Percentiles rank a stretch among this genome's conserved stretches.
These are phyloP conservation scores for Pseudocohnilembus persalinus DNA, from an alignment of 169 alveolate species.

Conservation along the genomic window DNA sequence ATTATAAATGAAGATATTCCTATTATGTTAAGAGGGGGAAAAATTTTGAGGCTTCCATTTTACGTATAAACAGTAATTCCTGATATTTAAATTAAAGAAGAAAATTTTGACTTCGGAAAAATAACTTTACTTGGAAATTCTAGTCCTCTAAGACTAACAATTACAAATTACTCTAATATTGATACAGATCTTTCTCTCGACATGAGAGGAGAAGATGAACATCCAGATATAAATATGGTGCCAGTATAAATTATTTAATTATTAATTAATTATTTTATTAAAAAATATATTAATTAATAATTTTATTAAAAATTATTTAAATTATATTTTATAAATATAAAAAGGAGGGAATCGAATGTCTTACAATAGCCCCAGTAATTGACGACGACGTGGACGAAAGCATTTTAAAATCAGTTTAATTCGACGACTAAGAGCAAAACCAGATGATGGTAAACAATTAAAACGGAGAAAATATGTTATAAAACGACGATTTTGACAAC, in stretches of 20 bases:
- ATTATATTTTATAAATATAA: too few relatives aligned
- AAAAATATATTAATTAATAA: too few relatives aligned
- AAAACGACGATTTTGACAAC: constrained; percentile 52
- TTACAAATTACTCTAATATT: constrained; percentile 66
- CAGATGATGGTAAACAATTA: constrained; percentile 54
- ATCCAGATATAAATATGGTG: background rate
- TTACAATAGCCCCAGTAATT: constrained; percentile 35
- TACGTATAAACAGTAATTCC: constrained; percentile 78
- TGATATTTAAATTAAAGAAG: constrained; percentile 72
- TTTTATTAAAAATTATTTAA: too few relatives aligned
- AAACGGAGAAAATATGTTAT: constrained; percentile 55
- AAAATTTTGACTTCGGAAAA: constrained; percentile 74
- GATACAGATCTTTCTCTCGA: constrained; percentile 76
- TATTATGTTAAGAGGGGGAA: constrained; percentile 79
- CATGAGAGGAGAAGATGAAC: constrained; percentile 55
- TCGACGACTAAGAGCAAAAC: constrained; percentile 50
- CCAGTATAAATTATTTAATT: background rate
- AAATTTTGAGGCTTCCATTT: constrained; percentile 66
- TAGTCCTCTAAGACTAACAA: constrained; percentile 62
- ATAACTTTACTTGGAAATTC: constrained; percentile 75
- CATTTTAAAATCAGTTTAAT: constrained; percentile 58
- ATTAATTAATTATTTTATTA: too few relatives aligned
- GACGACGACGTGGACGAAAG: constrained; percentile 65
- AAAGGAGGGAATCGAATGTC: constrained; percentile 42
- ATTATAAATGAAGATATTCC: constrained; percentile 72